These are phyloP conservation scores for Aspergillus amoenus DNA, from an alignment of 2,329 filamentous ascomycete genomes.

Conservation along the genomic window DNA sequence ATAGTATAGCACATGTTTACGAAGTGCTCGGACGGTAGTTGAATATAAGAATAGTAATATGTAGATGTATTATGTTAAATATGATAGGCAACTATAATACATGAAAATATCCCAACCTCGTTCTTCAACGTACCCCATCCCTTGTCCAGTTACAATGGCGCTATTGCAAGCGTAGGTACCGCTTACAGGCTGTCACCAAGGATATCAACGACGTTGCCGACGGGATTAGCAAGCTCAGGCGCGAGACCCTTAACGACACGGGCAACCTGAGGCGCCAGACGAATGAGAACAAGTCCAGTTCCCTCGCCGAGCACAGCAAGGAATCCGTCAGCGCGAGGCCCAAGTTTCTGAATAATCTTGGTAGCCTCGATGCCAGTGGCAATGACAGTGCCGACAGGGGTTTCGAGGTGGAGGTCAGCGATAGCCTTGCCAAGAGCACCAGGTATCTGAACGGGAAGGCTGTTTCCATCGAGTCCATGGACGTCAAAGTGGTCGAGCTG, in stretches of 20 bases:
- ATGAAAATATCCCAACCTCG: constrained; percentile 8
- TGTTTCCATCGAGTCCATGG: not conserved
- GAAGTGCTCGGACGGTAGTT: not conserved
- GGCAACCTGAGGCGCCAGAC: constrained; percentile 1
- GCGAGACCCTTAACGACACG: not conserved
- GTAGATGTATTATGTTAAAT: constrained; percentile 6
- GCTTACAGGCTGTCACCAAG: constrained; percentile 5
- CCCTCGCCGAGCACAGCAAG: not conserved
- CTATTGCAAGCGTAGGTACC: not conserved
- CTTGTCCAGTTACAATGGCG: not conserved
- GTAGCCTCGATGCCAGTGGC: not conserved
- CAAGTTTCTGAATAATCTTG: not conserved
- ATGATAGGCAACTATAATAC: constrained; percentile 9
- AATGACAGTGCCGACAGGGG: constrained; percentile 5
- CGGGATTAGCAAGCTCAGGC: not conserved
- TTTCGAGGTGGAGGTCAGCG: not conserved
- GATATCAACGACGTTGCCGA: not conserved
- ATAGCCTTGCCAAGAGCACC: not conserved
- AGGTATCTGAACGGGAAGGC: not conserved
- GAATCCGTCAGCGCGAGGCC: not conserved
- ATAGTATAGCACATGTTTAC: not conserved
- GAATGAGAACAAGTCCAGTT: not conserved
- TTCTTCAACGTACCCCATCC: not conserved
- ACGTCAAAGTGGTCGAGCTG: not conserved
- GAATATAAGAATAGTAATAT: not conserved